Percentiles rank a stretch among this genome's conserved stretches.
Conservation (phyloP, 768 basidiomycete species). For the Kondoa malvinella region DNA sequence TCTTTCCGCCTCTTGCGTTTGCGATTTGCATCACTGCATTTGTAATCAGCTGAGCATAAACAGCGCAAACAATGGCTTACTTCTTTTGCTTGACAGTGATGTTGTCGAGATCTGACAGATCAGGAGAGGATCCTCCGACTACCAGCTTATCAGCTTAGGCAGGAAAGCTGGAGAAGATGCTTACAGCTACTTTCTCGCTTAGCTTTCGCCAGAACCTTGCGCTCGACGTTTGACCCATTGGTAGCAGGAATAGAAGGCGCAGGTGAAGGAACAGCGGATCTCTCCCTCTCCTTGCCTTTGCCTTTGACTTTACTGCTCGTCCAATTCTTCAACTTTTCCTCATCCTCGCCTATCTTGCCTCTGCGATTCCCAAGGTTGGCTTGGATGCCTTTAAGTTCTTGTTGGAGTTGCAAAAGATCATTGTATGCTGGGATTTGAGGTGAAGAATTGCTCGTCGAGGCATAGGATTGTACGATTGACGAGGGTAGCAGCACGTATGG, state of each 20-base stretch:
- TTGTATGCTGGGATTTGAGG: not conserved
- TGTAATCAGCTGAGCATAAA: not conserved
- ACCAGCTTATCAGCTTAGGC: not conserved
- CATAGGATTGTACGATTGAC: not conserved
- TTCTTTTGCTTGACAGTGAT: not conserved
- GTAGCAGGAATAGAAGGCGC: not conserved
- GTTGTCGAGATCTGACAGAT: not conserved
- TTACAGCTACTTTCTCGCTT: not conserved
- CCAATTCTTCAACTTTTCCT: slow-evolving; percentile 3
- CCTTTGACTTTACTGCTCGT: not conserved
- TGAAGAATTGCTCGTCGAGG: not conserved
- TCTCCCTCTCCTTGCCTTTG: not conserved
- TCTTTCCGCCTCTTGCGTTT: slow-evolving; percentile 18
- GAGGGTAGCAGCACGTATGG: not conserved
- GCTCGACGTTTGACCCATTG: slow-evolving; percentile 2
- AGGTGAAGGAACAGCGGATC: not conserved
- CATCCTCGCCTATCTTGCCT: not conserved
- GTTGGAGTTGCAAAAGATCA: not conserved
- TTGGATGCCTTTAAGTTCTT: slow-evolving; percentile 15
- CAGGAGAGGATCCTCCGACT: not conserved
- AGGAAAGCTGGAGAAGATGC: not conserved
- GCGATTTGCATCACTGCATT: not conserved
- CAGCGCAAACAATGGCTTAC: not conserved
- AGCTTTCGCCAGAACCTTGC: not conserved
- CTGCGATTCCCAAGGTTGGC: not conserved